These are phyloP conservation scores for Peronosclerospora sorghi DNA, from an alignment of 352 stramenopile species.

Conservation along the genomic window DNA sequence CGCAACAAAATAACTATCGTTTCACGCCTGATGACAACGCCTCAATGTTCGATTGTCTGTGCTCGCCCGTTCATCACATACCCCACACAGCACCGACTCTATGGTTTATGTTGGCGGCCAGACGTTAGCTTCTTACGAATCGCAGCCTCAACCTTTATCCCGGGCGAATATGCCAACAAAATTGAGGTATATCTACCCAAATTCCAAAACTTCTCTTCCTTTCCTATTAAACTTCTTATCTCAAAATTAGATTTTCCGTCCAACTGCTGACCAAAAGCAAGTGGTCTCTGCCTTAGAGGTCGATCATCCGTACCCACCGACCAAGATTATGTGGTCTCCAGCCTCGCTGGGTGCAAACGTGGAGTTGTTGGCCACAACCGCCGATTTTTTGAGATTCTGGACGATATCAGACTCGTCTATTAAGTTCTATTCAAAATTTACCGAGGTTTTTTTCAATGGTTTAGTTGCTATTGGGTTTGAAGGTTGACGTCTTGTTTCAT, in stretches of 20 bases:
- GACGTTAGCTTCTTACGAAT: slow-evolving; percentile 50
- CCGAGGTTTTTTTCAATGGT: slow-evolving; percentile 26
- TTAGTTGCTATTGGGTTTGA: not conserved
- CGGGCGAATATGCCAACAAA: slow-evolving; percentile 81
- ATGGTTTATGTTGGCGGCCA: slow-evolving; percentile 68
- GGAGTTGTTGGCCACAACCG: slow-evolving; percentile 71
- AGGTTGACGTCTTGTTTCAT: not conserved
- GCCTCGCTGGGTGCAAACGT: slow-evolving; percentile 30
- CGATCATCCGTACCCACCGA: slow-evolving; percentile 79
- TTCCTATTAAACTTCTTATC: not conserved
- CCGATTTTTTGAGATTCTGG: slow-evolving; percentile 80
- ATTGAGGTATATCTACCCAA: slow-evolving; percentile 41
- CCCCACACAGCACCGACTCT: slow-evolving; percentile 46
- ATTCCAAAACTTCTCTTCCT: no score
- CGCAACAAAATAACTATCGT: no score
- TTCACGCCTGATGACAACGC: slow-evolving; percentile 18
- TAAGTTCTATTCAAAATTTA: slow-evolving; percentile 59
- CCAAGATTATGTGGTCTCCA: slow-evolving; percentile 83
- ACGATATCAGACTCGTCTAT: slow-evolving; percentile 64
- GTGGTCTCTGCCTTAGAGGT: slow-evolving; percentile 57
- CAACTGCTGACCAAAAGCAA: slow-evolving; percentile 36
- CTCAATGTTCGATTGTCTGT: slow-evolving; percentile 19
- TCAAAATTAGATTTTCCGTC: slow-evolving; percentile 42
- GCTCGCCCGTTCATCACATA: slow-evolving; percentile 65
- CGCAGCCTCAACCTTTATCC: slow-evolving; percentile 68